Evolutionary conservation across 768 basidiomycete genomes (phyloP).

Genomic region (Lactifluus echinatus): DNA sequence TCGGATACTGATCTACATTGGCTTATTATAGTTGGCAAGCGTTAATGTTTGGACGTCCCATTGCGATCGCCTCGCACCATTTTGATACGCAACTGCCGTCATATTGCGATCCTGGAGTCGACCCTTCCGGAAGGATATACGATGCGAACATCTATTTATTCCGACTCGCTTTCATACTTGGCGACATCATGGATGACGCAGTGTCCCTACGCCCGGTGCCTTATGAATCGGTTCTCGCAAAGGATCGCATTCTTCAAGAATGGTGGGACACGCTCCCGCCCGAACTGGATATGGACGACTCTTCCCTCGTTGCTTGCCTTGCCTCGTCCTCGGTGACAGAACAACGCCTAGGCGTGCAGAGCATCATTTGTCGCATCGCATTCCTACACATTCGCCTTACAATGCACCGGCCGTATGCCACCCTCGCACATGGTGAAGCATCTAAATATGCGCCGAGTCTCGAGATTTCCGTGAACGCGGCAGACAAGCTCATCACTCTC

Average conservation of each 20-base stretch:
- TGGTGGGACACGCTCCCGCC: constrained; percentile 66
- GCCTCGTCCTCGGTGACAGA: constrained; percentile 44
- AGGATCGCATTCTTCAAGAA: constrained; percentile 54
- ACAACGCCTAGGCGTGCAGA: constrained; percentile 61
- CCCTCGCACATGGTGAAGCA: constrained; percentile 23
- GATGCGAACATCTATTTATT: constrained; percentile 64
- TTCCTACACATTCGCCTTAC: constrained; percentile 73
- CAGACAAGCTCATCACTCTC: constrained; percentile 32
- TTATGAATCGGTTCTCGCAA: constrained; percentile 57
- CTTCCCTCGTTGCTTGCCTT: constrained; percentile 55
- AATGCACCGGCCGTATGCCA: constrained; percentile 65
- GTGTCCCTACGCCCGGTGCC: constrained; percentile 58
- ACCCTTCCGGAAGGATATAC: constrained; percentile 47
- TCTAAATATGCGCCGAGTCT: constrained; percentile 25
- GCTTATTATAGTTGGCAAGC: constrained; percentile 57
- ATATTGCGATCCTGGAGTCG: constrained; percentile 47
- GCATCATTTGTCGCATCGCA: constrained; percentile 61
- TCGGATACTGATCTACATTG: not conserved
- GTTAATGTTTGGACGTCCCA: constrained; percentile 71
- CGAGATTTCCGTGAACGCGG: constrained; percentile 63
- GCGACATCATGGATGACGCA: constrained; percentile 73
- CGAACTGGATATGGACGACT: constrained; percentile 67
- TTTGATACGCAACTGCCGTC: constrained; percentile 70
- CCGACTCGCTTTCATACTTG: constrained; percentile 59
- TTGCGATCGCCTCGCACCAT: constrained; percentile 63